These are phyloP conservation scores for Cephalotrichum gorgonifer DNA, from an alignment of 2,329 filamentous ascomycete genomes.

Conservation along the genomic window DNA sequence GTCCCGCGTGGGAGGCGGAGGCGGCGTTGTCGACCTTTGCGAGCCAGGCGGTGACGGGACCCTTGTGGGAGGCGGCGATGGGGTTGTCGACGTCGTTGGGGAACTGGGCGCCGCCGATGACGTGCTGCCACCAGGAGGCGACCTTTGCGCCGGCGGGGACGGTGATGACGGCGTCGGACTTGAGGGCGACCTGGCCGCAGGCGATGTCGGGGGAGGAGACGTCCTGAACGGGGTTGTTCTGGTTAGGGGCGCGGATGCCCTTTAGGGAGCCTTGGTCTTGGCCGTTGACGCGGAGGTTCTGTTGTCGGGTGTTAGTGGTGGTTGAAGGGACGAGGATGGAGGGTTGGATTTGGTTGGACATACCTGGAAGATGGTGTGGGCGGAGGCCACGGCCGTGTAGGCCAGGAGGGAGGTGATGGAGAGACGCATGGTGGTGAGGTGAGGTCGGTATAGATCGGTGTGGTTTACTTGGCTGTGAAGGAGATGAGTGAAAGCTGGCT, in stretches of 20 bases:
- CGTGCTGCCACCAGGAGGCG: constrained; percentile 41
- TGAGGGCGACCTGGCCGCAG: constrained; percentile 34
- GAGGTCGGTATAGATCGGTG: neutral
- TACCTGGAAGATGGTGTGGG: constrained; percentile 31
- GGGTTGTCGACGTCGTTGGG: constrained; percentile 39
- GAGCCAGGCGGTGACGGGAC: constrained; percentile 41
- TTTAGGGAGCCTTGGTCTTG: constrained; percentile 36
- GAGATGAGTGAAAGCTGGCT: neutral
- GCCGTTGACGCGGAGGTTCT: constrained; percentile 32
- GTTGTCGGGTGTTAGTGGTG: constrained; percentile 2
- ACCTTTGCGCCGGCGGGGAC: constrained; percentile 40
- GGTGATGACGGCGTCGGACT: constrained; percentile 31
- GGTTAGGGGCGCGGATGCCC: constrained; percentile 37
- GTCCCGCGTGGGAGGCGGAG: constrained; percentile 25
- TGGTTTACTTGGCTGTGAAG: no score
- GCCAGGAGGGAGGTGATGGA: constrained; percentile 3
- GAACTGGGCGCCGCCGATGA: constrained; percentile 41
- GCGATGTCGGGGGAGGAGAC: constrained; percentile 36
- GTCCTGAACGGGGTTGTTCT: constrained; percentile 43
- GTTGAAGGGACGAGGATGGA: neutral
- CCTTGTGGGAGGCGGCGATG: constrained; percentile 43
- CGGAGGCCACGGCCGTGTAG: constrained; percentile 19
- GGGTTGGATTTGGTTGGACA: neutral
- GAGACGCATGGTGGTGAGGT: constrained; percentile 1
- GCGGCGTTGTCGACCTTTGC: constrained; percentile 42